Evolutionary conservation across 257 asterid species (phyloP), one percentile per base, ranked within the genome.

Genomic region (Nicotiana benthamiana): DNA sequence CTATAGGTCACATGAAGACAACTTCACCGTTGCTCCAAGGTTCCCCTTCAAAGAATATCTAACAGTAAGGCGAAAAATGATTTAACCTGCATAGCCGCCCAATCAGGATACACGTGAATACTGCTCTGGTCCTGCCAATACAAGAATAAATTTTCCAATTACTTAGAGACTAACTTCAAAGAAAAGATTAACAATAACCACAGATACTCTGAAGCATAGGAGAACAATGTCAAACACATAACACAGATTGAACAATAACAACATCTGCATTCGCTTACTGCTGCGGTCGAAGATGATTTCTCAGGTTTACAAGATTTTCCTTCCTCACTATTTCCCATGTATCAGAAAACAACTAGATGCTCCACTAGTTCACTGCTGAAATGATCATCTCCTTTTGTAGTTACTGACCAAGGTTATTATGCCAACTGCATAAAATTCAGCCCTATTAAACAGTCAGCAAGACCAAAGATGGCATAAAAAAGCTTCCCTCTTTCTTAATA

Each of bases 41-140:
- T 0, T 6, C 9, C 46, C 9, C 46, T 36, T 7, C 46, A 27
- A 80, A 77, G 54, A 74, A 53, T 56, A 53, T 48, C 15, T 27
- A 40, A 51, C 51, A 56, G 56, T 65, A 61, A 54, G 13, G 1
- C 24, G 0, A 32, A 13, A 72, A 72, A 75, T 56, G 54, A 79
- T 48, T 18, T 18, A 81, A 95, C 99, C 97, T 96, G 99, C 94
- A 96, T 90, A 2, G 96, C 86, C 32, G 98, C 91, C 99, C 99
- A 96, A 83, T 96, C 98, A 80, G 97, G 97, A 89, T 89, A 96
- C 27, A 88, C 84, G 26, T 91, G 97, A 76, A 88, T 43, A 82
- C 85, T 92, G 75, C 83, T 89, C 83, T 90, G 97, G 17, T 96
- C 99, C 99, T 92, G 97, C 79, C 77, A 91, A 86, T 30, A 76